Percentiles rank a stretch among this genome's conserved stretches.
Conservation (phyloP, 2,329 filamentous ascomycete genomes). For the Tolypocladium album region DNA sequence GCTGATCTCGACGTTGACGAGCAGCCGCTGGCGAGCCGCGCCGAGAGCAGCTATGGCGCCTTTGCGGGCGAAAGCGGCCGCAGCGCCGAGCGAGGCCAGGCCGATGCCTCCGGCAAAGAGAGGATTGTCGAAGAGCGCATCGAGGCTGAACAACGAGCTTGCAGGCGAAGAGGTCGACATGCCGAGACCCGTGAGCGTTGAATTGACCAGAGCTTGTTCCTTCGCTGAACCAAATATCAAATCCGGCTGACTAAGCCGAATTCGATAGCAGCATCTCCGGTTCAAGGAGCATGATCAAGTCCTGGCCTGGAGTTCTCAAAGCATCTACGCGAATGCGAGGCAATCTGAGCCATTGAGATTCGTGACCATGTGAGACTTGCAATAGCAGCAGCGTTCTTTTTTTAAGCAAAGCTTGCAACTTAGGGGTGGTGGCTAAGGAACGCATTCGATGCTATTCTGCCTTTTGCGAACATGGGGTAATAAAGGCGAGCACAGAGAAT, state of each 20-base stretch:
- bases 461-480: background rate
- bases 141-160: conserved; percentile 33
- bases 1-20: conserved; percentile 93
- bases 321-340: background rate
- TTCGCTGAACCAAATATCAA: background rate
- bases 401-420: background rate
- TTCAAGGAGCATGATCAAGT: background rate
- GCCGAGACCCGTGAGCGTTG: conserved; percentile 6
- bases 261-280: background rate
- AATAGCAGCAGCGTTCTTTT: background rate
- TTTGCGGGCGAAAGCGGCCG: conserved; percentile 68
- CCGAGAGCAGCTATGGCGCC: conserved; percentile 62
- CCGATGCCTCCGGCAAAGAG: conserved; percentile 69
- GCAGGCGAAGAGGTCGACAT: conserved; percentile 20
- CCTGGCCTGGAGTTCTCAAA: background rate
- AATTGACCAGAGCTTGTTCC: background rate
- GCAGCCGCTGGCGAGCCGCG: conserved; percentile 70
- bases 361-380: background rate
- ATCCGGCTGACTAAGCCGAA: conserved; percentile 2
- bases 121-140: conserved; percentile 52
- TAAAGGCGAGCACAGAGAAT: background rate
- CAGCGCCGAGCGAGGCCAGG: conserved; percentile 78
- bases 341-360: background rate
- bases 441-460: too few relatives aligned
- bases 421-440: background rate